Percentiles rank a stretch among this genome's conserved stretches.
These are phyloP conservation scores for Aspergillus puulaauensis DNA, from an alignment of 2,329 filamentous ascomycete genomes.

Conservation along the genomic window DNA sequence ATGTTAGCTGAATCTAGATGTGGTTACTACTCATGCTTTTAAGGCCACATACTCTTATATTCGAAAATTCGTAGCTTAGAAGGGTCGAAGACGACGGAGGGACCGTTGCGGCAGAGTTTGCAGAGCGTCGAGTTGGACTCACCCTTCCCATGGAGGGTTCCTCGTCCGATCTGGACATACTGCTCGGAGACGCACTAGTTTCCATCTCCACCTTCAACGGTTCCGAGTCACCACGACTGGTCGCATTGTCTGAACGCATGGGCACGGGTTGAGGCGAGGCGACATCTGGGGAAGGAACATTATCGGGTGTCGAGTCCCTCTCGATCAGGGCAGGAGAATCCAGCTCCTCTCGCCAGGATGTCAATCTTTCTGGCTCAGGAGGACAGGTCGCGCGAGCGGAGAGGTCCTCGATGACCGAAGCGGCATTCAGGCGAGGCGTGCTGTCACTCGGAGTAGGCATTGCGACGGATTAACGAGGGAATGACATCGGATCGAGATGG, in stretches of 20 bases:
- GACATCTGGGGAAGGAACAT: conserved; percentile 26
- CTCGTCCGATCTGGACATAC: conserved; percentile 31
- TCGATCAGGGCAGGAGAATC: conserved; percentile 23
- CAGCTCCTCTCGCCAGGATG: conserved; percentile 33
- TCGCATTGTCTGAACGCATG: conserved; percentile 29
- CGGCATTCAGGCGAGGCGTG: conserved; percentile 42
- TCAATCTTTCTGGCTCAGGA: conserved; percentile 43
- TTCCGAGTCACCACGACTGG: conserved; percentile 24
- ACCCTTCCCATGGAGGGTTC: conserved; percentile 31
- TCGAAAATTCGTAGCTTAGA: conserved; percentile 56
- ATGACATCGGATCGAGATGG: conserved; percentile 35
- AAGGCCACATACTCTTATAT: conserved; percentile 48
- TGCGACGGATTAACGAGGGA: conserved; percentile 38
- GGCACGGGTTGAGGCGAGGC: conserved; percentile 25
- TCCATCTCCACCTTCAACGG: conserved; percentile 26
- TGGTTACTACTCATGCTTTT: conserved; percentile 1
- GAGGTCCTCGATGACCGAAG: conserved; percentile 45
- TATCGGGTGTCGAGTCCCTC: conserved; percentile 27
- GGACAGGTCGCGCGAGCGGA: conserved; percentile 51
- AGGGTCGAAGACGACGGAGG: conserved; percentile 41
- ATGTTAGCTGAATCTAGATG: conserved; percentile 16
- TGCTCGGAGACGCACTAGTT: conserved; percentile 20
- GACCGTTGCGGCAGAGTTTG: conserved; percentile 29
- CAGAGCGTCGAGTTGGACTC: conserved; percentile 30
- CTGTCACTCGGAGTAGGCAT: conserved; percentile 53